Evolutionary conservation across 2,329 filamentous ascomycete genomes (phyloP).

Genomic region (Ceratocystis eucalypticola): DNA sequence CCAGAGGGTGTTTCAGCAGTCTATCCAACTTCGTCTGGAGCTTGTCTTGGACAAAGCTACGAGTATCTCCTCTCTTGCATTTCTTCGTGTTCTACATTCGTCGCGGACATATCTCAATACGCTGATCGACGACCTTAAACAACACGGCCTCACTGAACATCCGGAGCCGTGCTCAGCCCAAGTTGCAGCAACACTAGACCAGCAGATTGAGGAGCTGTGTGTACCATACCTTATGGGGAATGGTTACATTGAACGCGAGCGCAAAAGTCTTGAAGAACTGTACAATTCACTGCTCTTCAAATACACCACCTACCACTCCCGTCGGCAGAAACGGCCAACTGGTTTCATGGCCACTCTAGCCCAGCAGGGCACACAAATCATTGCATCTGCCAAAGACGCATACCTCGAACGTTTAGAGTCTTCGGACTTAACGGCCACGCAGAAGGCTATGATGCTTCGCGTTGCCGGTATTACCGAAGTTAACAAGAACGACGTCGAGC

Average conservation of each 20-base stretch:
- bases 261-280: slow-evolving; percentile 58
- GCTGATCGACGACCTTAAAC: slow-evolving; percentile 83
- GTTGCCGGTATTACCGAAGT: slow-evolving; percentile 73
- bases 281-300: slow-evolving; percentile 91
- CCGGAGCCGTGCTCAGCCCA: slow-evolving; percentile 82
- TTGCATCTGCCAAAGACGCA: slow-evolving; percentile 77
- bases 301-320: slow-evolving; percentile 86
- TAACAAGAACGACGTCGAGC: slow-evolving; percentile 73
- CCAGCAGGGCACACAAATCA: slow-evolving; percentile 76
- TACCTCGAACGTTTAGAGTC: slow-evolving; percentile 83
- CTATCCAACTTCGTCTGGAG: slow-evolving; percentile 88
- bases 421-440: slow-evolving; percentile 72
- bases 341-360: slow-evolving; percentile 88
- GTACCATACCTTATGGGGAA: slow-evolving; percentile 56
- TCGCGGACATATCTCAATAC: slow-evolving; percentile 78
- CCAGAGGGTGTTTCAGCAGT: slow-evolving; percentile 94
- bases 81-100: slow-evolving; percentile 78
- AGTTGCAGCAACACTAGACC: slow-evolving; percentile 61
- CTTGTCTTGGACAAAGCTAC: slow-evolving; percentile 92
- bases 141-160: slow-evolving; percentile 87
- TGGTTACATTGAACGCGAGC: slow-evolving; percentile 57
- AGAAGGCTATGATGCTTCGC: slow-evolving; percentile 79
- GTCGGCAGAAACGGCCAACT: slow-evolving; percentile 73
- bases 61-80: slow-evolving; percentile 80
- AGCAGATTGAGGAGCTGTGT: slow-evolving; percentile 65